phyloP scores from a whole-genome alignment of 768 basidiomycete species.

The Tephrocybe sp. region DNA sequence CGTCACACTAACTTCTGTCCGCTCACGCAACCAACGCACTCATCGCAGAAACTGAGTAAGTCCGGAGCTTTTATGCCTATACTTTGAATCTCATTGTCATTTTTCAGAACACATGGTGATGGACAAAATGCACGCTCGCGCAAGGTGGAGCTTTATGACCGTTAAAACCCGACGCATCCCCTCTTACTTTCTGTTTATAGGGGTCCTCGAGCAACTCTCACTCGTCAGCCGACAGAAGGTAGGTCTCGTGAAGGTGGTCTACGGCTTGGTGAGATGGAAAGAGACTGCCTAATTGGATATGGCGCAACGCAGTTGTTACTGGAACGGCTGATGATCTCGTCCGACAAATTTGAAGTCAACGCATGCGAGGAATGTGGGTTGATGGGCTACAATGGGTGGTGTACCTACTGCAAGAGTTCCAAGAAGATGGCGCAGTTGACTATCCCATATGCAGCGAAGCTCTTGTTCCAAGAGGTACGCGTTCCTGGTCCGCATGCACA shows the following conservation, averaged over 20 bases:
- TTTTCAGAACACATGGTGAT: slow-evolving; percentile 93
- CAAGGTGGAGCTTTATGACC: slow-evolving; percentile 56
- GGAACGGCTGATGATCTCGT: slow-evolving; percentile 98
- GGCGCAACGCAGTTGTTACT: slow-evolving; percentile 97
- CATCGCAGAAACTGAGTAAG: slow-evolving; percentile 88
- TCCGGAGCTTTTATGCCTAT: not conserved
- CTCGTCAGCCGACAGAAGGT: slow-evolving; percentile 98
- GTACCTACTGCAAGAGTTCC: slow-evolving; percentile 96
- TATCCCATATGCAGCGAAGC: slow-evolving; percentile 94
- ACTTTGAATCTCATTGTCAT: slow-evolving; percentile 17
- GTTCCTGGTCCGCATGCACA: not conserved
- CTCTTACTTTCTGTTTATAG: slow-evolving; percentile 36
- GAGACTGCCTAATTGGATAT: slow-evolving; percentile 97
- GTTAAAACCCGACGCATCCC: slow-evolving; percentile 2
- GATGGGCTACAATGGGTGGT: slow-evolving; percentile 95
- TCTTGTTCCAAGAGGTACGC: slow-evolving; percentile 86
- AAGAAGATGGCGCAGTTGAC: slow-evolving; percentile 95
- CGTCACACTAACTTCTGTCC: not conserved
- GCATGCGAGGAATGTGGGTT: slow-evolving; percentile 94
- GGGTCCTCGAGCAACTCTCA: slow-evolving; percentile 94
- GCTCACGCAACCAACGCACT: slow-evolving; percentile 12
- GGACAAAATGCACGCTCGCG: slow-evolving; percentile 99
- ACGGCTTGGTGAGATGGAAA: slow-evolving; percentile 98
- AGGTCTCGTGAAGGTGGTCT: slow-evolving; percentile 96
- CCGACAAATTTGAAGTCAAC: slow-evolving; percentile 96